Evolutionary conservation across 2,329 filamentous ascomycete species (phyloP).

Genomic region (Colletotrichum neosansevieriae): DNA sequence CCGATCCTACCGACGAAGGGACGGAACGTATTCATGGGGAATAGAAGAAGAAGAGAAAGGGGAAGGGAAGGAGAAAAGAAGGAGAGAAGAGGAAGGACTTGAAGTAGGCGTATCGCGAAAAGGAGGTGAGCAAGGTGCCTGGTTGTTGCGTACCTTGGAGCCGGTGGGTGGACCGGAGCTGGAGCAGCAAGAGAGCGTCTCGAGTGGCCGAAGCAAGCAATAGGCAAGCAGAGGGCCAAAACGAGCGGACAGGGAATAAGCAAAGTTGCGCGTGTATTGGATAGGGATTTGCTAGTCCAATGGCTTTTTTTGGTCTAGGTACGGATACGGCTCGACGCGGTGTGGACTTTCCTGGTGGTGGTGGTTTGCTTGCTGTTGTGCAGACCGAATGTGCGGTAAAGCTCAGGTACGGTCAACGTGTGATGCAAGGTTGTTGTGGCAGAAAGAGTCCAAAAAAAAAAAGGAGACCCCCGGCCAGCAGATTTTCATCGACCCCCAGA

Average conservation of each 20-base stretch:
- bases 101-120: constrained; percentile 38
- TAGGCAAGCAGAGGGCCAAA: constrained; percentile 18
- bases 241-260: constrained; percentile 35
- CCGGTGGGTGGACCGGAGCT: constrained; percentile 6
- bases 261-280: constrained; percentile 29
- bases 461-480: constrained; percentile 15
- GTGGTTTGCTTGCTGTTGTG: not conserved
- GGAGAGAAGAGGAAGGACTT: constrained; percentile 38
- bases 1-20: constrained; percentile 36
- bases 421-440: constrained; percentile 14
- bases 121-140: constrained; percentile 42
- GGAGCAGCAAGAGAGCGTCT: constrained; percentile 14
- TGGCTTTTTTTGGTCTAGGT: constrained; percentile 33
- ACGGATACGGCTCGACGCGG: constrained; percentile 10
- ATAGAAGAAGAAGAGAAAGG: constrained; percentile 25
- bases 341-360: not conserved
- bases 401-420: constrained; percentile 13
- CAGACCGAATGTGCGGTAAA: constrained; percentile 23
- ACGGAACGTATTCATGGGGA: constrained; percentile 42
- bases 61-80: constrained; percentile 38
- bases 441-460: not conserved
- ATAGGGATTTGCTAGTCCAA: constrained; percentile 36
- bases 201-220: constrained; percentile 3
- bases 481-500: constrained; percentile 28
- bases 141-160: constrained; percentile 6